Conservation (phyloP, 2,329 filamentous ascomycete genomes). For the Tolypocladium tundrense region DNA sequence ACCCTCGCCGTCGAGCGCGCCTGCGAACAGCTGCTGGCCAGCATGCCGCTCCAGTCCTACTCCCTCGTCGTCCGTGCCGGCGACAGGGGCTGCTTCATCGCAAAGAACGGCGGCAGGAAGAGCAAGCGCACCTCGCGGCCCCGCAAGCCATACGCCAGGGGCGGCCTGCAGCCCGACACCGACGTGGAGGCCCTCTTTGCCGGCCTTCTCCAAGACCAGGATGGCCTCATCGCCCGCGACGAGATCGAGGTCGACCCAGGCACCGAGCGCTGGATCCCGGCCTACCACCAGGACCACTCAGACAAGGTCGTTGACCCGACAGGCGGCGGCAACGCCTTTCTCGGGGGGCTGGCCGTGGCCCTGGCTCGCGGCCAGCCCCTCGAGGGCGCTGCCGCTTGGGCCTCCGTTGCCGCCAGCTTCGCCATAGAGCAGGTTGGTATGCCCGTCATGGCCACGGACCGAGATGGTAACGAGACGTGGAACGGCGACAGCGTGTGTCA, state of each 20-base stretch:
- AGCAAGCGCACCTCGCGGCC: slow-evolving; percentile 24
- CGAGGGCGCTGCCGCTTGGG: slow-evolving; percentile 67
- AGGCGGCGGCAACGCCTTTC: slow-evolving; percentile 85
- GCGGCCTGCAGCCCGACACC: slow-evolving; percentile 46
- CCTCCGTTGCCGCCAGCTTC: slow-evolving; percentile 76
- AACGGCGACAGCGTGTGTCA: slow-evolving; percentile 45
- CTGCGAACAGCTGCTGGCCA: slow-evolving; percentile 52
- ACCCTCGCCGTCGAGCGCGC: slow-evolving; percentile 42
- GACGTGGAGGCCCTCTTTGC: slow-evolving; percentile 55
- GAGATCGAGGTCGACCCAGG: slow-evolving; percentile 54
- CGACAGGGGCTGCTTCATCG: slow-evolving; percentile 60
- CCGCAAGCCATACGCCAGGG: slow-evolving; percentile 33
- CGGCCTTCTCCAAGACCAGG: slow-evolving; percentile 42
- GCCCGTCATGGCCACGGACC: slow-evolving; percentile 43
- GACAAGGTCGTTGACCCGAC: slow-evolving; percentile 76
- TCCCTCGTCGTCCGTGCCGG: slow-evolving; percentile 62
- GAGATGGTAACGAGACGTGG: slow-evolving; percentile 45
- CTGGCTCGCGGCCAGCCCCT: slow-evolving; percentile 49
- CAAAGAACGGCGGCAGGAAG: slow-evolving; percentile 45
- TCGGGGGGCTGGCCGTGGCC: slow-evolving; percentile 50
- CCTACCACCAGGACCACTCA: slow-evolving; percentile 48
- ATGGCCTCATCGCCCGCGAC: slow-evolving; percentile 43
- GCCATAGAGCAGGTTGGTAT: slow-evolving; percentile 91
- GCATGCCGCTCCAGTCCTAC: slow-evolving; percentile 54
- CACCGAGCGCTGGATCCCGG: slow-evolving; percentile 65